Evolutionary conservation across 805 yeast species (phyloP).

Genomic region (Saccharomycopsis microspora): DNA sequence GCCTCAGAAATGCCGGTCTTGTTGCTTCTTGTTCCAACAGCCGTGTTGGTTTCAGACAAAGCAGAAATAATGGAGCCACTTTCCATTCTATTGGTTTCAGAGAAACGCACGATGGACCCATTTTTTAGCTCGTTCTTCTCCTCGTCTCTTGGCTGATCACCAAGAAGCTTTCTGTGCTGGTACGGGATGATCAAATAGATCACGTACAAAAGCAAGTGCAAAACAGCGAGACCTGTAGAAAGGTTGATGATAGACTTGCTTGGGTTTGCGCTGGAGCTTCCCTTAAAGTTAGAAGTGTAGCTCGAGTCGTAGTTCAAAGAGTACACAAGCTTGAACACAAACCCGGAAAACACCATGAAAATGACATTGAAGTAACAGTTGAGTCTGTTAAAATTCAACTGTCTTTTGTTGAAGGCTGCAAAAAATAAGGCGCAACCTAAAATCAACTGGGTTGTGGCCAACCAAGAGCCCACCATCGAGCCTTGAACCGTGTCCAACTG

Average conservation of each 20-base stretch:
- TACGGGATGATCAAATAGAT: conserved; percentile 12
- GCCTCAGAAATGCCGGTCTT: not conserved
- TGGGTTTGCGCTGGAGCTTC: conserved; percentile 18
- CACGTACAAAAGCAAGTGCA: conserved; percentile 11
- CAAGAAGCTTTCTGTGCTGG: conserved; percentile 6
- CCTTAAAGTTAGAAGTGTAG: conserved; percentile 5
- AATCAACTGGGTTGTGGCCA: conserved; percentile 13
- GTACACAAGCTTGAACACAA: conserved; percentile 9
- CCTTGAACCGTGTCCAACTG: conserved; percentile 15
- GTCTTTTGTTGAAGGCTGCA: conserved; percentile 12
- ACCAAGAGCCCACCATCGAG: conserved; percentile 15
- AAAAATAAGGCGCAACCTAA: conserved; percentile 14
- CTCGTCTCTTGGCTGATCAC: not conserved
- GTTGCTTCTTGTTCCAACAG: not conserved
- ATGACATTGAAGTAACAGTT: conserved; percentile 10
- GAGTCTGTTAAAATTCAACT: conserved; percentile 9
- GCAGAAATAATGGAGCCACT: not conserved
- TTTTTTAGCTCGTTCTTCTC: not conserved
- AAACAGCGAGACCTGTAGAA: conserved; percentile 11
- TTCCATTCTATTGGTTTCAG: conserved; percentile 8
- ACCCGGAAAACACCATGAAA: conserved; percentile 12
- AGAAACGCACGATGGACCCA: conserved; percentile 9
- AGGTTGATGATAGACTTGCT: conserved; percentile 6
- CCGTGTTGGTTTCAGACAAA: not conserved
- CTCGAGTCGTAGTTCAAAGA: conserved; percentile 7